These are phyloP conservation scores for Coniferiporia weirii DNA, from an alignment of 1,284 basidiomycete species.

Conservation along the genomic window DNA sequence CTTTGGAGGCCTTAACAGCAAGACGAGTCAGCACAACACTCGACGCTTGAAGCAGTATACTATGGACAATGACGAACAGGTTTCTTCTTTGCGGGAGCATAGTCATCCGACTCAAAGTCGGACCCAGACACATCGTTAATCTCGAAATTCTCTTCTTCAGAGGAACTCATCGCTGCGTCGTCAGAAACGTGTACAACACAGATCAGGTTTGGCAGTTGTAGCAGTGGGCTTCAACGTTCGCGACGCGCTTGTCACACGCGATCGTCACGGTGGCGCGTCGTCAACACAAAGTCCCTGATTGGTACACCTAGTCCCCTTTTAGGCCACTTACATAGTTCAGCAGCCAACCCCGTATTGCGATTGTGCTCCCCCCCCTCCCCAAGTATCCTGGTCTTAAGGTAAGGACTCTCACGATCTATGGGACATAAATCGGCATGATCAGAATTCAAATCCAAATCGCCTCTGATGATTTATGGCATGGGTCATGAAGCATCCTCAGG, in stretches of 20 bases:
- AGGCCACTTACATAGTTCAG: too few relatives aligned
- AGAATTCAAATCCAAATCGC: too few relatives aligned
- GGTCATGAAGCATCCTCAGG: too few relatives aligned
- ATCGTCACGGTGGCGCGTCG: neutral
- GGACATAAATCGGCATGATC: too few relatives aligned
- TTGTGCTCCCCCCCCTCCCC: too few relatives aligned
- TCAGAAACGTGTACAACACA: neutral
- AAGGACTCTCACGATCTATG: too few relatives aligned
- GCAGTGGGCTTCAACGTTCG: neutral
- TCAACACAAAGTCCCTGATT: neutral
- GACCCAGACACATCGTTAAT: slow-evolving; percentile 53
- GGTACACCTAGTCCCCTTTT: neutral
- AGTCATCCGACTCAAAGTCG: slow-evolving; percentile 56
- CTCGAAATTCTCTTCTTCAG: slow-evolving; percentile 62
- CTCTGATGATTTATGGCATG: too few relatives aligned
- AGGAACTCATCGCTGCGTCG: slow-evolving; percentile 22
- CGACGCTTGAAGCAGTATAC: slow-evolving; percentile 13
- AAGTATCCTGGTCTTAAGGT: too few relatives aligned
- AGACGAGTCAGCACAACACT: slow-evolving; percentile 11
- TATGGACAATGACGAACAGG: slow-evolving; percentile 25
- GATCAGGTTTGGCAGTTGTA: too few relatives aligned
- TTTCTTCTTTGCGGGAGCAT: slow-evolving; percentile 59
- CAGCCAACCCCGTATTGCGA: too few relatives aligned
- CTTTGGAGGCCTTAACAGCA: slow-evolving; percentile 24
- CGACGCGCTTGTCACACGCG: neutral